phyloP scores from a whole-genome alignment of 2,329 filamentous ascomycete genomes.

The Colletotrichum truncatum region DNA sequence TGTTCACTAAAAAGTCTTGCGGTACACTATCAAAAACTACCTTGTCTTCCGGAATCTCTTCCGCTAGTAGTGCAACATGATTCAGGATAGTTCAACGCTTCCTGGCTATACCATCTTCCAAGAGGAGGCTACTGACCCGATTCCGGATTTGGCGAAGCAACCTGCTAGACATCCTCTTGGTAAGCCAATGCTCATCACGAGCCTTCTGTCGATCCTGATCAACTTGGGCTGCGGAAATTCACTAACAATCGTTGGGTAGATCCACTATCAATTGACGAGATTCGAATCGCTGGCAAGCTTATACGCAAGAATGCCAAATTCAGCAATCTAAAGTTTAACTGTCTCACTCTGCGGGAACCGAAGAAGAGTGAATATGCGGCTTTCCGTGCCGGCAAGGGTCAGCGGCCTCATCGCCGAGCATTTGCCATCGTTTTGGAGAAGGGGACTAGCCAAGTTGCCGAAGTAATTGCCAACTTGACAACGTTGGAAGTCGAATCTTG shows the following conservation, averaged over 20 bases:
- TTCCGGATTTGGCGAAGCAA: constrained; percentile 43
- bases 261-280: constrained; percentile 64
- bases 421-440: constrained; percentile 58
- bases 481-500: constrained; percentile 49
- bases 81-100: constrained; percentile 52
- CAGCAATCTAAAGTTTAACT: constrained; percentile 60
- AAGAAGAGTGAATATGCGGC: constrained; percentile 70
- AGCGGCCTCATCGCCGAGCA: constrained; percentile 58
- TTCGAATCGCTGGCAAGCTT: constrained; percentile 57
- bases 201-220: background rate
- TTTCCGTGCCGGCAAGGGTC: constrained; percentile 58
- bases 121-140: constrained; percentile 49
- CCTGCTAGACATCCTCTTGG: constrained; percentile 48
- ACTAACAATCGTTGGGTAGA: constrained; percentile 43
- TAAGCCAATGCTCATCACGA: constrained; percentile 26
- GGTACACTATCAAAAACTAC: constrained; percentile 33
- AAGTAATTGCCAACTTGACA: constrained; percentile 62
- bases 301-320: constrained; percentile 50
- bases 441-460: constrained; percentile 40
- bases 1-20: too few species aligned
- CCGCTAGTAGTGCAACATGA: constrained; percentile 50
- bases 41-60: too few species aligned
- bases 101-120: constrained; percentile 56
- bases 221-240: background rate
- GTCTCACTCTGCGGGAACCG: constrained; percentile 73